These are phyloP conservation scores for Heliamphora pulchella DNA, from an alignment of 179 eudicot genomes.

Conservation along the genomic window DNA sequence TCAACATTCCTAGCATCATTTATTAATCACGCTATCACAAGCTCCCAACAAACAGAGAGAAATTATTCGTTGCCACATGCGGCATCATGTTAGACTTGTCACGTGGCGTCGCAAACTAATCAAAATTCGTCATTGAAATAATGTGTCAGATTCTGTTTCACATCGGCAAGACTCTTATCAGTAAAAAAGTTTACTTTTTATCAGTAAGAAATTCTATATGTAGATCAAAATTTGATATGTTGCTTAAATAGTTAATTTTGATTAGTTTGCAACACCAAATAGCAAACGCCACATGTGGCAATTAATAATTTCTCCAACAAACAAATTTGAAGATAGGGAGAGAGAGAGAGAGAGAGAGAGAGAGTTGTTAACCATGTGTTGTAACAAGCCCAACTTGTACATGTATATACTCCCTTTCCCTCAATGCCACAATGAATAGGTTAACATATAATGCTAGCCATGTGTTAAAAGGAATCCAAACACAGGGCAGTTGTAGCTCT, in stretches of 20 bases:
- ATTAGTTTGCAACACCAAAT: no score
- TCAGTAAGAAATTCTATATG: no score
- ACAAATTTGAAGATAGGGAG: constrained; percentile 1
- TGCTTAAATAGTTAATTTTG: no score
- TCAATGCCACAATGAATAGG: constrained; percentile 16
- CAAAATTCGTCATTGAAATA: no score
- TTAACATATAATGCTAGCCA: constrained; percentile 21
- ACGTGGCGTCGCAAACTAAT: no score
- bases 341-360: constrained; percentile 1
- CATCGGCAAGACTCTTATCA: no score
- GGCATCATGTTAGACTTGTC: no score
- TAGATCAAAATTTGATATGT: no score
- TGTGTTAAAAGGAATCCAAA: constrained; percentile 26
- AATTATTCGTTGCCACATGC: no score
- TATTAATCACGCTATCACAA: constrained; percentile 5
- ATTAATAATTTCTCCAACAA: not conserved
- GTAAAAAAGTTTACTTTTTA: no score
- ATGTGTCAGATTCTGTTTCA: no score
- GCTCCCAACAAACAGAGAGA: not conserved
- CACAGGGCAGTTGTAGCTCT: constrained; percentile 7
- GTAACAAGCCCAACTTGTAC: not conserved
- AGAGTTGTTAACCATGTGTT: constrained; percentile 18
- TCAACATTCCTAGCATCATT: constrained; percentile 19
- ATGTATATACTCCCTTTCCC: not conserved
- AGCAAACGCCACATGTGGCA: no score